phyloP scores from a whole-genome alignment of 805 yeast genomes.

The Candida tallmaniae region DNA sequence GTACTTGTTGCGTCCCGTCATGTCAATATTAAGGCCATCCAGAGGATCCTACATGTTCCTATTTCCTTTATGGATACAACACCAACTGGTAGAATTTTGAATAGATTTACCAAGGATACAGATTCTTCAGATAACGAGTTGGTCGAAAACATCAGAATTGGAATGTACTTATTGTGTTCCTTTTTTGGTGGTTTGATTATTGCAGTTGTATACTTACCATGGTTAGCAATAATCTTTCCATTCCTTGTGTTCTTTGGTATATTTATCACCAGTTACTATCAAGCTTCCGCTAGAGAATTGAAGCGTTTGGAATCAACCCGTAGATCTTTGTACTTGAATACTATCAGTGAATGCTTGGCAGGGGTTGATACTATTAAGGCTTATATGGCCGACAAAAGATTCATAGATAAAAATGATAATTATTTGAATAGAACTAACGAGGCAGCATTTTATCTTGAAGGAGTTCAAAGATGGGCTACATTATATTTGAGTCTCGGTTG shows the following conservation, averaged over 20 bases:
- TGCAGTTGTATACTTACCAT: constrained; percentile 34
- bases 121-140: constrained; percentile 79
- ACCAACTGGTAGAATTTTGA: constrained; percentile 82
- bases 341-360: constrained; percentile 32
- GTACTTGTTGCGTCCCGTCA: constrained; percentile 49
- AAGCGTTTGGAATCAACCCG: constrained; percentile 37
- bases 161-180: constrained; percentile 49
- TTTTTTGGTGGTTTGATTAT: constrained; percentile 53
- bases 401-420: constrained; percentile 21
- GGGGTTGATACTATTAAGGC: constrained; percentile 37
- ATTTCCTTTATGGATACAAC: constrained; percentile 81
- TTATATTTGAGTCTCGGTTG: constrained; percentile 30
- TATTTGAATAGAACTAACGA: constrained; percentile 31
- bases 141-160: constrained; percentile 61
- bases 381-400: constrained; percentile 20
- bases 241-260: constrained; percentile 22
- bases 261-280: constrained; percentile 28
- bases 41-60: constrained; percentile 64
- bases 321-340: constrained; percentile 35
- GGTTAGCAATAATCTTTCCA: constrained; percentile 38
- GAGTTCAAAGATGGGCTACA: constrained; percentile 36
- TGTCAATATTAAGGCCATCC: constrained; percentile 59
- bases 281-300: constrained; percentile 36
- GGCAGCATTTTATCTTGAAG: constrained; percentile 31
- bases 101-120: constrained; percentile 84